Base-by-base conservation (phyloP, 2,329 filamentous ascomycete species). In the Sphaceloma murrayae region DNA sequence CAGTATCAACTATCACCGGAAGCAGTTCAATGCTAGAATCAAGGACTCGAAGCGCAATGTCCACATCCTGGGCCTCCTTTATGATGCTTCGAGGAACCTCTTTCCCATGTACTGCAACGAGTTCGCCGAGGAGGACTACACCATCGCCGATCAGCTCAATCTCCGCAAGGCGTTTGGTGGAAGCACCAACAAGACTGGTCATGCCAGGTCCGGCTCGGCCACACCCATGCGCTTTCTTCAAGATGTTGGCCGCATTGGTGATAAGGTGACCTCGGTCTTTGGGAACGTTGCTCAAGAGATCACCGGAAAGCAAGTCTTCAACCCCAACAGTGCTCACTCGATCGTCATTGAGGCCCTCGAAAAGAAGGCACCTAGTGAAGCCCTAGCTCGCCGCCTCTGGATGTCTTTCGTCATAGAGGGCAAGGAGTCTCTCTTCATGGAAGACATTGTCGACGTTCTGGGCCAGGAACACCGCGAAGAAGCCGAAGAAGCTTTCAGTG, bases 321-420 rank as follows among this genome's bases (percentile, higher is more conserved):
- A 95, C 62, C 82, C 86, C 10, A 89, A 85, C 56, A 84, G 87
- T 4, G 80, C 88, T 1, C 88, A 95, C 60, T 91, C 86, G 0
- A 78, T 96, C 38, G 86, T 96, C 4, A 72, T 93, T 9, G 79
- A 93, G 59, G 91, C 89, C 6, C 71, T 96, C 22, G 88, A 95
- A 63, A 89, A 86, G 66, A 78, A 76, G 32, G 73, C 74, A 48
- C 84, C 86, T 5, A 85, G 87, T 0, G 88, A 96, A 61, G 91
- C 91, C n/a, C 68, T 96, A 47, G 88, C 85, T n/a, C 82, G 78
- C 53, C 82, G 91, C 56, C 81, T 96, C 50, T 96, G 91, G 91
- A 94, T 95, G 85, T 95, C 88, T 1, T 94, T 95, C 59, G 91
- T 94, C 1, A 78, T 91, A 3, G 89, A 96, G 63, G 87, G 86